Conservation (phyloP, 179 eudicot genomes). For the Nepenthes alata region DNA sequence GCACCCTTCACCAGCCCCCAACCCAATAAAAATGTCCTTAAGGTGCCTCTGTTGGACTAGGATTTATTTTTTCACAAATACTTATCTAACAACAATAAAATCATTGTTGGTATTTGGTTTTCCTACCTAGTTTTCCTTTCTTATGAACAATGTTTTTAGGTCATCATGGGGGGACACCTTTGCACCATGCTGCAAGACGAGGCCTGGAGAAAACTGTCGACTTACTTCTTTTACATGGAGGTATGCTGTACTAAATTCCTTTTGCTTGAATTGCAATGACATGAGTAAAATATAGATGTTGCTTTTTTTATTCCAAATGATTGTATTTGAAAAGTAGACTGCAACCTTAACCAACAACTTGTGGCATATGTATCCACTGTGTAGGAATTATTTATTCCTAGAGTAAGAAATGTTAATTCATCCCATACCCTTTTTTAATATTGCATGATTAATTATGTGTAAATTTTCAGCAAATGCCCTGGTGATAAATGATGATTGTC, state of each 20-base stretch:
- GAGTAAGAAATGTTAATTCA: not conserved
- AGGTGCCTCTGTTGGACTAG: not conserved
- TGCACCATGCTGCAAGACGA: slow-evolving; percentile 91
- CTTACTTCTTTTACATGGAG: slow-evolving; percentile 78
- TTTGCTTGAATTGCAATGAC: not conserved
- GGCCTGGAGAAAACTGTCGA: slow-evolving; percentile 66
- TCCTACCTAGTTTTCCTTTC: not conserved
- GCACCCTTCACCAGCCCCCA: too few species aligned
- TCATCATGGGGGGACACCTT: slow-evolving; percentile 74
- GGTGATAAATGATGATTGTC: slow-evolving; percentile 79
- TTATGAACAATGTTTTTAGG: slow-evolving; percentile 26
- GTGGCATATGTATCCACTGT: not conserved
- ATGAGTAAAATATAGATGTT: not conserved
- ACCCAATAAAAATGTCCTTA: too few species aligned
- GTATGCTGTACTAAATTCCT: slow-evolving; percentile 20
- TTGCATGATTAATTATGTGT: slow-evolving; percentile 1
- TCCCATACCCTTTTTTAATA: not conserved
- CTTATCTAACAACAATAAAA: not conserved
- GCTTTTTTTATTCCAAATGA: not conserved
- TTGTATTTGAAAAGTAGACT: not conserved
- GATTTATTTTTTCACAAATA: not conserved
- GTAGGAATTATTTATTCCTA: not conserved
- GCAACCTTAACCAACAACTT: not conserved
- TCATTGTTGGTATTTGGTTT: not conserved
- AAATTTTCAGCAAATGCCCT: slow-evolving; percentile 72